Base-by-base conservation (phyloP, 176 grass and related monocot genomes). In the Alopecurus myosuroides region DNA sequence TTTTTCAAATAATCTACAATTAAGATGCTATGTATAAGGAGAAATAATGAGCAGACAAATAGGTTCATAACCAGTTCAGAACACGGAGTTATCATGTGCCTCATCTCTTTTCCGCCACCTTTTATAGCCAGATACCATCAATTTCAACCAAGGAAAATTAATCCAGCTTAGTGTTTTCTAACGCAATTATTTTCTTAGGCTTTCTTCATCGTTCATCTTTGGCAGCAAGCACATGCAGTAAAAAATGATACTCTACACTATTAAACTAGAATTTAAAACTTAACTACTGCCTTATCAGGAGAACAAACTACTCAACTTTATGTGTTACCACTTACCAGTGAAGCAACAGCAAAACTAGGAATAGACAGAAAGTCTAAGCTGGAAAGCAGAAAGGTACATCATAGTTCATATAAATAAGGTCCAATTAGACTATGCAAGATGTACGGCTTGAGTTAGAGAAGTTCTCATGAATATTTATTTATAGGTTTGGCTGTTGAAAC, bases 321-420 rank as follows among this genome's bases (percentile, higher is more conserved):
- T 82, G 28, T 84, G 10, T 75, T 49, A 84, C n/a, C 28, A 74
- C 6, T 75, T 49, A 84, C n/a, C 28, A 74, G 71, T 33, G 14
- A 56, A 45, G 52, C 52, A 46, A 37, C 26, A 25, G 17, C 26
- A 73, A 83, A 44, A 23, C 15, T 15, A 51, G 44, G 19, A 68
- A 68, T 20, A 22, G 20, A 4, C 6, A 50, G 56, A 12, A 44
- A 65, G 77, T 22, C 22, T 26, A 44, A 48, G 45, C 51, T 81
- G 26, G 19, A 70, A 40, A 49, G 60, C 19, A 66, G 41, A 52
- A 69, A 52, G 20, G 2, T 50, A 46, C 20, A 2, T 63, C 28
- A 49, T 49, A 18, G 41, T 70, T 71, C 17, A 29, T 22, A 7
- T 0, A 79, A 78, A 80, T 66, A 45, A 49, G 28, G 40, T 66